A percentile compares a stretch with the other conserved stretches of the same genome.
These are phyloP conservation scores for Pulveroboletus sp. DNA, from an alignment of 768 basidiomycete genomes.

Conservation along the genomic window DNA sequence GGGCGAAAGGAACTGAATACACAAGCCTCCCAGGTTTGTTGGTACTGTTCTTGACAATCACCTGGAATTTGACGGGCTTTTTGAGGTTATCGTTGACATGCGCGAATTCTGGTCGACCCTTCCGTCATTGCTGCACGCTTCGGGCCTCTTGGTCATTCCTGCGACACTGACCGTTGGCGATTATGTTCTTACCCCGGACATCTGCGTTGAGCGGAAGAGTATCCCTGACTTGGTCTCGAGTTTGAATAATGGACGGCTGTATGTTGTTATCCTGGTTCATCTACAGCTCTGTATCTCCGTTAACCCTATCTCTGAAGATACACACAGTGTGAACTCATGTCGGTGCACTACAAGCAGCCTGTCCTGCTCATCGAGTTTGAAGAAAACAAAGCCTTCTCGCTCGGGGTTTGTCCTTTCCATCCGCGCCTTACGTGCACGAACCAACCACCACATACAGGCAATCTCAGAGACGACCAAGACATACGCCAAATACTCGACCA, in stretches of 20 bases:
- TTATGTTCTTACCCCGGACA: constrained; percentile 92
- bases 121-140: constrained; percentile 84
- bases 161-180: constrained; percentile 93
- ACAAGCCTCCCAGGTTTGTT: constrained; percentile 45
- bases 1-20: constrained; percentile 64
- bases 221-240: constrained; percentile 87
- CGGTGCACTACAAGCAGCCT: constrained; percentile 90
- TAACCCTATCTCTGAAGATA: constrained; percentile 50
- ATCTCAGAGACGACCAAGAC: constrained; percentile 59
- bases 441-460: constrained; percentile 35
- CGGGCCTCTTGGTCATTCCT: constrained; percentile 76
- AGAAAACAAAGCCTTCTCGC: constrained; percentile 90
- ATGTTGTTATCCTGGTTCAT: constrained; percentile 32
- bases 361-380: constrained; percentile 95
- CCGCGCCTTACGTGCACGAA: neutral
- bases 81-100: constrained; percentile 57
- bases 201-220: constrained; percentile 95
- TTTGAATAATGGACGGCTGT: constrained; percentile 93
- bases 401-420: constrained; percentile 55
- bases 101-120: constrained; percentile 93
- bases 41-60: too few relatives aligned
- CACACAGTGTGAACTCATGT: constrained; percentile 97
- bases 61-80: too few relatives aligned
- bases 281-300: neutral
- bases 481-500: constrained; percentile 54